A percentile compares a stretch with the other conserved stretches of the same genome.
These are phyloP conservation scores for Choiromyces venosus DNA, from an alignment of 495 filamentous ascomycete genomes.

Conservation along the genomic window DNA sequence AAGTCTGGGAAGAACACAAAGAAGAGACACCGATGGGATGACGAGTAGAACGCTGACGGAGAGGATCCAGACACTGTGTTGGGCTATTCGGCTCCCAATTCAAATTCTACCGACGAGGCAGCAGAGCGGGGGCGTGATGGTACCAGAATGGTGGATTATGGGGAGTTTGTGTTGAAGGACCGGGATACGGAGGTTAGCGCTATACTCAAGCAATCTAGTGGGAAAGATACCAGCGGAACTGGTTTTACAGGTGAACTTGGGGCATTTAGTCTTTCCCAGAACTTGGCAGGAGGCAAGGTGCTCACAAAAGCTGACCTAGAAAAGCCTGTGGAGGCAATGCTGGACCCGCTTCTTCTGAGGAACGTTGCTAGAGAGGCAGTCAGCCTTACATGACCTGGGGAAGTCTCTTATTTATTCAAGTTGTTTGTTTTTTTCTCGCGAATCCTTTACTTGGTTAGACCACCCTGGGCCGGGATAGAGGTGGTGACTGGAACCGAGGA, in stretches of 20 bases:
- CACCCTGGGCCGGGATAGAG: too few relatives aligned
- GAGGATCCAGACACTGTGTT: conserved; percentile 64
- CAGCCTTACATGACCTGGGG: conserved; percentile 79
- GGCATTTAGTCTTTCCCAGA: conserved; percentile 67
- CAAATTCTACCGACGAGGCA: conserved; percentile 48
- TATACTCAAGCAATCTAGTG: conserved; percentile 66
- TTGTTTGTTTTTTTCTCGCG: too few relatives aligned
- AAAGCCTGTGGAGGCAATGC: conserved; percentile 88
- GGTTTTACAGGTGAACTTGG: conserved; percentile 50
- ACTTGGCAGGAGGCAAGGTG: conserved; percentile 84
- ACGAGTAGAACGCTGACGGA: conserved; percentile 76
- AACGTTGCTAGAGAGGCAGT: conserved; percentile 93
- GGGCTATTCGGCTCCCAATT: conserved; percentile 70
- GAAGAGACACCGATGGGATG: conserved; percentile 83
- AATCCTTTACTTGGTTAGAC: too few relatives aligned
- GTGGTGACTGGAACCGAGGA: too few relatives aligned
- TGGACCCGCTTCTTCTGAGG: conserved; percentile 85
- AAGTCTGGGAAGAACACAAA: conserved; percentile 64
- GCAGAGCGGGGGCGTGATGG: conserved; percentile 40
- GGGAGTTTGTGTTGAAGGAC: conserved; percentile 86
- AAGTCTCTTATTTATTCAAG: conserved; percentile 80
- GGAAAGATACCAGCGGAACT: conserved; percentile 50
- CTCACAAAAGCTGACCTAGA: conserved; percentile 77
- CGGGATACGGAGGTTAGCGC: conserved; percentile 81
- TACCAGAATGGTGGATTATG: conserved; percentile 56